phyloP scores from a whole-genome alignment of 768 basidiomycete species.

The Candolleomyces eurysporus region DNA sequence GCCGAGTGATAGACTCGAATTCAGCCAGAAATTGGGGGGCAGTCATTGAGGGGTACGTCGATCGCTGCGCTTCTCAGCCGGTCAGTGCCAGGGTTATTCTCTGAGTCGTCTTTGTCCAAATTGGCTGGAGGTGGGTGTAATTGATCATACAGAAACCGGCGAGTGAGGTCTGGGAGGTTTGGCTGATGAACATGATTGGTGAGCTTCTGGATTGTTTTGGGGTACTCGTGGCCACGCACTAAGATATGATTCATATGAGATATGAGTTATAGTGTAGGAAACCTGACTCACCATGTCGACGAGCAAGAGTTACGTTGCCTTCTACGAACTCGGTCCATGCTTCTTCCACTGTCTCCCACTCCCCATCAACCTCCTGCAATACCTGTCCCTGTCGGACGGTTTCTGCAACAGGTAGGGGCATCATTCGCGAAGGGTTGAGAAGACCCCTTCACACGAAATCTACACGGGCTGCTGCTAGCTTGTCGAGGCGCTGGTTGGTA shows the following conservation, averaged over 20 bases:
- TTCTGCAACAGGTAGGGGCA: not conserved
- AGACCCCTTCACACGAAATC: conserved; percentile 17
- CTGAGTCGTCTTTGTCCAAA: not conserved
- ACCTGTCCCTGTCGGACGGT: not conserved
- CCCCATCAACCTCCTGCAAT: not conserved
- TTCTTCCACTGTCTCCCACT: not conserved
- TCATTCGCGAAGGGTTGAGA: not conserved
- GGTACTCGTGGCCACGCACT: not conserved
- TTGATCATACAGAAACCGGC: not conserved
- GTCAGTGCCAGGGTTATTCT: no score
- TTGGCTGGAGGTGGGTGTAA: not conserved
- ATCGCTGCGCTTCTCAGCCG: not conserved
- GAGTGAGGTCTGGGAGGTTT: not conserved
- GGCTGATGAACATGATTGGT: not conserved
- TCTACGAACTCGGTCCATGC: not conserved
- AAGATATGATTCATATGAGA: not conserved
- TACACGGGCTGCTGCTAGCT: conserved; percentile 20
- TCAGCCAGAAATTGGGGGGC: not conserved
- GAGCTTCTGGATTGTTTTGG: not conserved
- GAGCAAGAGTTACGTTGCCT: not conserved
- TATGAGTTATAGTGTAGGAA: not conserved
- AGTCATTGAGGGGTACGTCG: not conserved
- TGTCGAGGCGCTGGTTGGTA: conserved; percentile 29
- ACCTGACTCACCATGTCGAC: not conserved
- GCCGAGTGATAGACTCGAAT: not conserved